Evolutionary conservation across 768 basidiomycete genomes (phyloP).

Genomic region (Lactarius psammicola): DNA sequence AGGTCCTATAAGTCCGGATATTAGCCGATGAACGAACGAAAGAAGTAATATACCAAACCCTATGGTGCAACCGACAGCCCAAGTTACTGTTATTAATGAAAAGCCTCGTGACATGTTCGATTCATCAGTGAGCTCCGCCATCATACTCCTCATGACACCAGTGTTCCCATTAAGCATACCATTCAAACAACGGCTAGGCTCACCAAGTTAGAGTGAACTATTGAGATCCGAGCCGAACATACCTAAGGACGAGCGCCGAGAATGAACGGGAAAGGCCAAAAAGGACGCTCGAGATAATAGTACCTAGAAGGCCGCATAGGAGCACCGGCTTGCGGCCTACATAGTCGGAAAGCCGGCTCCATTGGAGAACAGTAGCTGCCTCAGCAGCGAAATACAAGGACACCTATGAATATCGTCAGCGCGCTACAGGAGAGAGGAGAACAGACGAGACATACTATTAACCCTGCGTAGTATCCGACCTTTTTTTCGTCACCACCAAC

Average conservation of each 20-base stretch:
- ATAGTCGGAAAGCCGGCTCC: conserved; percentile 47
- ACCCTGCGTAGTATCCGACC: conserved; percentile 36
- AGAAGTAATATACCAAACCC: conserved; percentile 10
- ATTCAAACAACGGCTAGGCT: conserved; percentile 27
- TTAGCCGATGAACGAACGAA: background rate
- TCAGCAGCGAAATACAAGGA: conserved; percentile 48
- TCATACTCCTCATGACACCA: no score
- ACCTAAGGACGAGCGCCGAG: conserved; percentile 35
- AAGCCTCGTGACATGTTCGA: no score
- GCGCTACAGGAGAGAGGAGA: background rate
- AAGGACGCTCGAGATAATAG: conserved; percentile 35
- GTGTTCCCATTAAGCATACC: no score
- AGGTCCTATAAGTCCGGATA: no score
- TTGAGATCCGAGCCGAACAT: background rate
- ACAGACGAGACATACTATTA: conserved; percentile 41
- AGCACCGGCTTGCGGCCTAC: conserved; percentile 51
- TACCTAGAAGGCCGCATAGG: conserved; percentile 38
- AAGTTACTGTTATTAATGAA: no score
- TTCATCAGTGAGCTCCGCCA: no score
- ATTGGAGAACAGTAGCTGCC: conserved; percentile 44
- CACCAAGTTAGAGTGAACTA: background rate
- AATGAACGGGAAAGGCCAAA: conserved; percentile 42
- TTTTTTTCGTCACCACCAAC: conserved; percentile 44
- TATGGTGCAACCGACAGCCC: conserved; percentile 19
- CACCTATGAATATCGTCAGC: conserved; percentile 35